Conservation (phyloP, 2,329 filamentous ascomycete species). For the Venturiaceae sp. region DNA sequence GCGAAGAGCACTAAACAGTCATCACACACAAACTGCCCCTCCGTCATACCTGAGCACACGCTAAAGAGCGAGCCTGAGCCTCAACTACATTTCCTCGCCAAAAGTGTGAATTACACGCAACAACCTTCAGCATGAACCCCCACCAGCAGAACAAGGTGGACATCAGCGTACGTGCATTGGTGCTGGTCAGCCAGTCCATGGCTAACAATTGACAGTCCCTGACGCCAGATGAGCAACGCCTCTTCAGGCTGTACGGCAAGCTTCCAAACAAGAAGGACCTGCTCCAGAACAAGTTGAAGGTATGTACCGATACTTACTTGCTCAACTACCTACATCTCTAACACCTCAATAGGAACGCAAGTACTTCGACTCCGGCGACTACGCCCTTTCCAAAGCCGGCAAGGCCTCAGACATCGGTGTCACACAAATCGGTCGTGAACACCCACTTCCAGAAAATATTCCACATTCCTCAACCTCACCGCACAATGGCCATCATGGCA, state of each 20-base stretch:
- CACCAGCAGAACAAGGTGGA: slow-evolving; percentile 98
- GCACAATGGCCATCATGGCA: slow-evolving; percentile 25
- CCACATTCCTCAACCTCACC: slow-evolving; percentile 71
- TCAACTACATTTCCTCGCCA: neutral
- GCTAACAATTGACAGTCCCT: slow-evolving; percentile 54
- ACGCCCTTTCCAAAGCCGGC: slow-evolving; percentile 92
- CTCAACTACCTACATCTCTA: neutral
- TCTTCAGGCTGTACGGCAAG: slow-evolving; percentile 97
- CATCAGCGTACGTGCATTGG: slow-evolving; percentile 62
- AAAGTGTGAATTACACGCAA: neutral
- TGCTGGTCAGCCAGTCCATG: slow-evolving; percentile 2
- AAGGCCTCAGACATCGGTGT: slow-evolving; percentile 92
- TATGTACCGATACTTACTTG: slow-evolving; percentile 18
- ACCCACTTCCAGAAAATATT: slow-evolving; percentile 91
- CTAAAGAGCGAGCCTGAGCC: neutral
- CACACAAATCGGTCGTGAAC: slow-evolving; percentile 86
- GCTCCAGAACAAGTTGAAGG: slow-evolving; percentile 94
- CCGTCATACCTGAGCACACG: neutral
- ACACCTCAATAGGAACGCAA: slow-evolving; percentile 59
- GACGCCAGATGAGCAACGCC: slow-evolving; percentile 87
- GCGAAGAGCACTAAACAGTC: neutral
- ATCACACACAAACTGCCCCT: neutral
- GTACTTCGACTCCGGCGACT: slow-evolving; percentile 96
- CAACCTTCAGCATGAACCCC: slow-evolving; percentile 63
- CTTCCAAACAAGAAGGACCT: slow-evolving; percentile 93